A percentile compares a stretch with the other conserved stretches of the same genome.
Conservation (phyloP, 2,329 filamentous ascomycete genomes). For the Colletotrichum melonis region DNA sequence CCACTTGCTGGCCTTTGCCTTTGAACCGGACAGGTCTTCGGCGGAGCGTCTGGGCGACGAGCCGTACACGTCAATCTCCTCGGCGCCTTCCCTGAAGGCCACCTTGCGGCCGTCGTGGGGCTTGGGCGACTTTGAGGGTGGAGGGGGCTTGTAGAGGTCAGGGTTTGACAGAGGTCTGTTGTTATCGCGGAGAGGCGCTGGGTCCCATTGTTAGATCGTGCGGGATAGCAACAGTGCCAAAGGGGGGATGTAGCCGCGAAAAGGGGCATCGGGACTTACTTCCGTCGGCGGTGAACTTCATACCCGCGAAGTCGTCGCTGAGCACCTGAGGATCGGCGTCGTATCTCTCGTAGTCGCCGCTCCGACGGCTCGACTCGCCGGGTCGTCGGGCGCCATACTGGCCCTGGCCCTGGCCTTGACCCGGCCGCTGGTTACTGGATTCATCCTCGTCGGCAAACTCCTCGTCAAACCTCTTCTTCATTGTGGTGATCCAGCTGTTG, state of each 20-base stretch:
- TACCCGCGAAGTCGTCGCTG: slow-evolving; percentile 86
- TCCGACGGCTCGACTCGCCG: slow-evolving; percentile 74
- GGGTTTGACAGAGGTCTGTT: slow-evolving; percentile 79
- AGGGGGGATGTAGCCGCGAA: background rate
- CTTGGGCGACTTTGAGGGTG: slow-evolving; percentile 63
- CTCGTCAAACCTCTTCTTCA: slow-evolving; percentile 95
- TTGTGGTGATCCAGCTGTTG: slow-evolving; percentile 89
- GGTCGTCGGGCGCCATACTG: slow-evolving; percentile 56
- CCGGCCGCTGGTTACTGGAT: slow-evolving; percentile 49
- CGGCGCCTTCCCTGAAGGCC: slow-evolving; percentile 71
- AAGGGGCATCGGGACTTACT: slow-evolving; percentile 57
- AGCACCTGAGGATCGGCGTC: slow-evolving; percentile 94
- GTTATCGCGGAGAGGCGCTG: slow-evolving; percentile 63
- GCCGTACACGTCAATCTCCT: slow-evolving; percentile 84
- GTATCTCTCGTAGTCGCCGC: slow-evolving; percentile 90
- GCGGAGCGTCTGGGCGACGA: slow-evolving; percentile 66
- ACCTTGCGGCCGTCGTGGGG: slow-evolving; percentile 63
- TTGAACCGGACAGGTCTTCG: slow-evolving; percentile 61
- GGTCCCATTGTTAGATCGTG: slow-evolving; percentile 38
- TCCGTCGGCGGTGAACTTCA: slow-evolving; percentile 71
- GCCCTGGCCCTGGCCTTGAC: slow-evolving; percentile 41
- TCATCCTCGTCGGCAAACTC: slow-evolving; percentile 81
- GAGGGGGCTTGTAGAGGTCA: slow-evolving; percentile 80
- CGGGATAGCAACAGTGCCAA: slow-evolving; percentile 26
- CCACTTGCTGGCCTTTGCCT: slow-evolving; percentile 90